These are phyloP conservation scores for Keqinozyma sinolaborantium DNA, from an alignment of 1,139 yeast genomes.

Conservation along the genomic window DNA sequence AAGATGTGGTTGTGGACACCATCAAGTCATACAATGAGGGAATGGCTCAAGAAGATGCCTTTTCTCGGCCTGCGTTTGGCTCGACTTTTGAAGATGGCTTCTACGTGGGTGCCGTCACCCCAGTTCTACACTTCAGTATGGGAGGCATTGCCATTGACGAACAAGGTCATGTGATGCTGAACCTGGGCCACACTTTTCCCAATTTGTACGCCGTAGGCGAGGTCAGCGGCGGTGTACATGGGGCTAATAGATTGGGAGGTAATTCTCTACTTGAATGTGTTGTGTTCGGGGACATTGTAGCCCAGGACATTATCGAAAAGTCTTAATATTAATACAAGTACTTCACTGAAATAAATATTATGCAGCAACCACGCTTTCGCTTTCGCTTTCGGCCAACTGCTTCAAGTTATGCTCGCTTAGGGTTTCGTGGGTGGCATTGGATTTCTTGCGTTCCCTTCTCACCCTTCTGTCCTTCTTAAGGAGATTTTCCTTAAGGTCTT, in stretches of 20 bases:
- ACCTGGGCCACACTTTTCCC: slow-evolving; percentile 13
- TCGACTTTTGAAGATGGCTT: slow-evolving; percentile 11
- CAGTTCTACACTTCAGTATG: slow-evolving; percentile 38
- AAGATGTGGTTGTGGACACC: slow-evolving; percentile 9
- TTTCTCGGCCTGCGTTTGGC: slow-evolving; percentile 22
- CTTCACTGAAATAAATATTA: not conserved
- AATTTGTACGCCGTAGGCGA: slow-evolving; percentile 37
- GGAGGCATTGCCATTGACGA: slow-evolving; percentile 33
- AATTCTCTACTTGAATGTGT: slow-evolving; percentile 37
- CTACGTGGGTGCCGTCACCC: slow-evolving; percentile 34
- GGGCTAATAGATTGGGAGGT: slow-evolving; percentile 36
- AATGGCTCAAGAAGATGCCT: slow-evolving; percentile 13
- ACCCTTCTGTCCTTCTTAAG: slow-evolving; percentile 36
- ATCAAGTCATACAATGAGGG: slow-evolving; percentile 11
- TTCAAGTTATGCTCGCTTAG: slow-evolving; percentile 28
- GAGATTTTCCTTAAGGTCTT: slow-evolving; percentile 19
- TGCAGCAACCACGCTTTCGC: slow-evolving; percentile 7
- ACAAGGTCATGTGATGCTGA: slow-evolving; percentile 20
- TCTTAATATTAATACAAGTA: not conserved
- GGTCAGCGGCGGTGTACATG: slow-evolving; percentile 39
- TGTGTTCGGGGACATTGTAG: slow-evolving; percentile 29
- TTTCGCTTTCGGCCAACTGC: slow-evolving; percentile 12
- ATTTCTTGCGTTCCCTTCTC: slow-evolving; percentile 33
- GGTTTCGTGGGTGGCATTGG: slow-evolving; percentile 11
- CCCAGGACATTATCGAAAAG: slow-evolving; percentile 3